Evolutionary conservation across 805 yeast genomes (phyloP).

Genomic region (Clavispora fructus): DNA sequence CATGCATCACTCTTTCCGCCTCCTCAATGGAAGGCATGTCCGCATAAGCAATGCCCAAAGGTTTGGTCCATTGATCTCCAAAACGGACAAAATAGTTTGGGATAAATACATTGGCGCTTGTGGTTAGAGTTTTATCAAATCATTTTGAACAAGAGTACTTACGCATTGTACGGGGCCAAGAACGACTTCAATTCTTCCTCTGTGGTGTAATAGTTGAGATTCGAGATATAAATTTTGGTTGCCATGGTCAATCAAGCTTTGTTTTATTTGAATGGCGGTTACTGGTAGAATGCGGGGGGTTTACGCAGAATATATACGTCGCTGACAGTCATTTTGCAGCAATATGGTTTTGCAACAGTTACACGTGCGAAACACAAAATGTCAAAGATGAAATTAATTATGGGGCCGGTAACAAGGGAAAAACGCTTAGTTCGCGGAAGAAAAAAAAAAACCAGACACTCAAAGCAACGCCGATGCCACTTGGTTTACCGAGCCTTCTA

Average conservation of each 20-base stretch:
- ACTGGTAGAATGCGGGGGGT: too few species aligned
- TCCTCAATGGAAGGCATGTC: slow-evolving; percentile 26
- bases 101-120: slow-evolving; percentile 37
- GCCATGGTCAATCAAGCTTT: too few species aligned
- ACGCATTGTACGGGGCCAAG: slow-evolving; percentile 44
- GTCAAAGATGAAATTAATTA: background rate
- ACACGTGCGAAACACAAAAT: background rate
- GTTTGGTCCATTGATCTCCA: slow-evolving; percentile 34
- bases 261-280: too few species aligned
- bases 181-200: slow-evolving; percentile 46
- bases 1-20: slow-evolving; percentile 23
- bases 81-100: slow-evolving; percentile 53
- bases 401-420: too few species aligned
- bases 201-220: slow-evolving; percentile 48
- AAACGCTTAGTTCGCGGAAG: too few species aligned
- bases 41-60: slow-evolving; percentile 52
- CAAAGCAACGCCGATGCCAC: too few species aligned
- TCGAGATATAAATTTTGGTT: slow-evolving; percentile 43
- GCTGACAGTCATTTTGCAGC: background rate
- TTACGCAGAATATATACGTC: background rate
- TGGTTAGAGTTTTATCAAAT: background rate
- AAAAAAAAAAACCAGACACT: background rate
- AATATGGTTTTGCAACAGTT: background rate
- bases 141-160: slow-evolving; percentile 17
- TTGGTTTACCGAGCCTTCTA: too few species aligned